Base-by-base conservation (phyloP, 805 yeast species). In the Saturnispora kantuleensis region DNA sequence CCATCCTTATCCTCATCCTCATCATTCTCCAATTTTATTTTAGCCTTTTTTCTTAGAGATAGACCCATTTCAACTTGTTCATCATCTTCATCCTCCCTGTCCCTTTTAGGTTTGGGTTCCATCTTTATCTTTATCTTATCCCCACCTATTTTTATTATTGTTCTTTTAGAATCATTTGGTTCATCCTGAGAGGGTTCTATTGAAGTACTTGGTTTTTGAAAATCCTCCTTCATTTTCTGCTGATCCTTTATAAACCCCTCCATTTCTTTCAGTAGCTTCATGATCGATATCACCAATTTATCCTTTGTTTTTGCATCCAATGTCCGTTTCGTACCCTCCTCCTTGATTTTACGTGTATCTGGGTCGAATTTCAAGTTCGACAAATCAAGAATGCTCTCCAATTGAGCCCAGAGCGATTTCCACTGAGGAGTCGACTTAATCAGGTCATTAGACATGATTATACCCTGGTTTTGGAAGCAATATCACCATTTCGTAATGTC, bases 1-100 rank as follows among this genome's bases (percentile, higher is more conserved):
- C n/a, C 28, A 4, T 38, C 18, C 21, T 28, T 30, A 31, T 39
- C 46, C 29, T 34, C 47, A 15, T 35, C 47, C 28, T 34, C 47
- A 31, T 44, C 43, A 7, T 44, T 37, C 16, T 37, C 37, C 35
- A 31, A 21, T 31, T 38, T 35, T 35, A 30, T 42, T 18, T 18
- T 32, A 29, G 38, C 35, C 11, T 30, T 35, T 35, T 43, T 30
- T 13, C 38, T 35, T 6, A 29, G 26, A 21, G 26, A 21, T 6
- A 21, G 8, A 21, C 26, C 26, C 2, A 21, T 21, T 21, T 21
- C 26, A 21, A 21, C 5, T 21, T 21, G 26, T 21, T 47, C 50
- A 29, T 42, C 52, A 3, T 49, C 51, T 29, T 47, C 51, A 10
- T 47, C 50, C 8, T 42, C 42, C 16, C 40, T 50, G 5, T 40